Evolutionary conservation across 768 basidiomycete genomes (phyloP).

Genomic region (Tubosaeta brunneosetosa): DNA sequence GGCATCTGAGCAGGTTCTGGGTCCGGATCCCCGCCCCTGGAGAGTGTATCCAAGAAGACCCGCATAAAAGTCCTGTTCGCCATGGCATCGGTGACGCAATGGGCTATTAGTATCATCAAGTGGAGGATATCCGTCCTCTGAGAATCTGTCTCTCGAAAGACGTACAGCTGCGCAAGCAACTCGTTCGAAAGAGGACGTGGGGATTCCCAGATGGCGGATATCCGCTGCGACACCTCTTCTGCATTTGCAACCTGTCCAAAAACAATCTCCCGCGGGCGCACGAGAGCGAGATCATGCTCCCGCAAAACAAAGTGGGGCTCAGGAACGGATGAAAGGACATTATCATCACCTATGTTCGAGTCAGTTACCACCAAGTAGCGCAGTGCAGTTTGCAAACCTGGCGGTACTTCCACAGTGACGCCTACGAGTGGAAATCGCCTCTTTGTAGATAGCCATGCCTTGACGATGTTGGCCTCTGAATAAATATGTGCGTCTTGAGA

Average conservation of each 20-base stretch:
- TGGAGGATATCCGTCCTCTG: constrained; percentile 28
- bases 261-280: constrained; percentile 13
- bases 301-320: neutral
- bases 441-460: constrained; percentile 2
- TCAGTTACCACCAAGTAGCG: neutral
- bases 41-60: constrained; percentile 16
- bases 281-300: constrained; percentile 24
- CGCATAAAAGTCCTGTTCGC: constrained; percentile 39
- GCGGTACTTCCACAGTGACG: neutral
- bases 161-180: neutral
- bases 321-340: neutral
- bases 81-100: constrained; percentile 49
- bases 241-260: neutral
- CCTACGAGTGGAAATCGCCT: neutral
- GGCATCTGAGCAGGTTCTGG: neutral
- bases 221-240: neutral
- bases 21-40: neutral
- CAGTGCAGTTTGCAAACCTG: neutral
- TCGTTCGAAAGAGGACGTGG: neutral
- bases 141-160: neutral
- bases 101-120: constrained; percentile 41
- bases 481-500: neutral
- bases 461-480: neutral
- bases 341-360: neutral
- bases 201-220: neutral